Evolutionary conservation across 2,329 filamentous ascomycete species (phyloP), one percentile per base, ranked within the genome.

Genomic region (Gaeumannomyces tritici): DNA sequence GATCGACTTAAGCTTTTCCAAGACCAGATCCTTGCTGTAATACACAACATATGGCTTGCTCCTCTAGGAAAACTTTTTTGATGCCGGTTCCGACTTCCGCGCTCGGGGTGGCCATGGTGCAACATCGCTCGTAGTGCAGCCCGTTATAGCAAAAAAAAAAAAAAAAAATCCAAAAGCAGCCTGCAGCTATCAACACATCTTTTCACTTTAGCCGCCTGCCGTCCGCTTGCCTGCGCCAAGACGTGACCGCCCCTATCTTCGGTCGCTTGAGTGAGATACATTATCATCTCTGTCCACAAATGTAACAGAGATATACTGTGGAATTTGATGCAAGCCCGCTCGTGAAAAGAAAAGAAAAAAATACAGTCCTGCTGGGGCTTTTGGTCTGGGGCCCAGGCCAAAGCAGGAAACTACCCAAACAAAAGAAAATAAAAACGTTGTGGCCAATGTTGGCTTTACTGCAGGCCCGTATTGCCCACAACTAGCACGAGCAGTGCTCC

Each of bases 401-500:
- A 1, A 21, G 18, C 6, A n/a, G 42, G 2, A 18, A n/a, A 3
- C 21, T 2, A 6, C 21, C n/a, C 7, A 15, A n/a, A 18, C 28
- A 28, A 15, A 27, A 56, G 24, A 28, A 28, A 28, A 26, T 21
- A 9, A 28, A 26, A 26, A 26, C 55, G 24, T 8, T 51, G 9
- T n/a, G 4, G 11, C 21, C 21, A n/a, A n/a, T n/a, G n/a, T 21
- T 8, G 18, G 21, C 21, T 7, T 51, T n/a, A 56, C 24, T 21
- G 27, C 55, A 66, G 33, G 7, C 65, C 61, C 9, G 70, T 71
- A 60, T 75, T 79, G 35, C 75, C 76, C 61, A 76, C 74, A 12
- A 86, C 76, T 63, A 83, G 70, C 7, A 83, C 79, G 59, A 86
- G 72, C 58, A 86, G 67, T 31, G 80, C 76, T 12, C 80, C 82